A percentile compares a stretch with the other conserved stretches of the same genome.
Conservation (phyloP, 2,329 filamentous ascomycete genomes). For the Lasiodiplodia sp. region DNA sequence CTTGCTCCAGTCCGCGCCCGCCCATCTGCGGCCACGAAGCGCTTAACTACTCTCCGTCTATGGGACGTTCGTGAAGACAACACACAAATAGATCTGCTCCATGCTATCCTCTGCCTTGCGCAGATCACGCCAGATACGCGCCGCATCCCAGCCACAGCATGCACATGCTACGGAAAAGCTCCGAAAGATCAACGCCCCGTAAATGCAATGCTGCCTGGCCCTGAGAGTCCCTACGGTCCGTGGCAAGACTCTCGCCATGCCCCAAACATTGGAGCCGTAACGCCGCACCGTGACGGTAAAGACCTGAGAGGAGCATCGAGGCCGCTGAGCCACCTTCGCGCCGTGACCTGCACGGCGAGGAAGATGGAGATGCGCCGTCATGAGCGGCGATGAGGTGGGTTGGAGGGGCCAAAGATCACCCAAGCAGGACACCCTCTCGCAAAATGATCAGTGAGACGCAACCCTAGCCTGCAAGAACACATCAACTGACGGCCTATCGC, state of each 20-base stretch:
- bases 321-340: background rate
- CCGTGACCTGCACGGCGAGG: constrained; percentile 5
- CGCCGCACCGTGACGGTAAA: background rate
- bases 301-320: background rate
- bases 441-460: constrained; percentile 51
- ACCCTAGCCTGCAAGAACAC: constrained; percentile 42
- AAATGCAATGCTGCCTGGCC: background rate
- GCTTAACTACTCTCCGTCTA: background rate
- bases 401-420: constrained; percentile 35
- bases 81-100: constrained; percentile 24
- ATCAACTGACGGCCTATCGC: constrained; percentile 37
- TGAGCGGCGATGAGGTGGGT: background rate
- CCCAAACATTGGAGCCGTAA: background rate
- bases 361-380: too few species aligned
- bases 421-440: constrained; percentile 46
- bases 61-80: background rate
- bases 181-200: constrained; percentile 19
- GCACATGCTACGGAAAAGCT: background rate
- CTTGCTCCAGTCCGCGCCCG: background rate
- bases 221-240: too few species aligned
- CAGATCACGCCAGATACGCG: constrained; percentile 9
- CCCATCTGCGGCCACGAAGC: background rate
- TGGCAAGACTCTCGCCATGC: background rate
- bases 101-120: constrained; percentile 13
- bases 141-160: constrained; percentile 1